These are phyloP conservation scores for Cylindrodendrum hubeiense DNA, from an alignment of 2,329 filamentous ascomycete genomes.

Conservation along the genomic window DNA sequence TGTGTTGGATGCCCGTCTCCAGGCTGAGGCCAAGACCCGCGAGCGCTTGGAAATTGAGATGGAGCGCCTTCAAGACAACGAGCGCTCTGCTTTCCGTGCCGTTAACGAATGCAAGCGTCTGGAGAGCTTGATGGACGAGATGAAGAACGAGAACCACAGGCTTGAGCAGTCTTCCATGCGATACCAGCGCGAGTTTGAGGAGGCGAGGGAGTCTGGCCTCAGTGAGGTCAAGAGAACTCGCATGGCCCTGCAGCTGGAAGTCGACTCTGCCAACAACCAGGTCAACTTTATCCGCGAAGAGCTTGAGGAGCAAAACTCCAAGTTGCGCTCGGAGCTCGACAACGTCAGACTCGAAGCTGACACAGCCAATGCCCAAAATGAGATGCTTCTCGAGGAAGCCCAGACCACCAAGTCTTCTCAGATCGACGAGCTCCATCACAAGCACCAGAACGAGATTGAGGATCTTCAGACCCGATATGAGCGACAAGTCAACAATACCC, in stretches of 20 bases:
- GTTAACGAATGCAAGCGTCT: constrained; percentile 72
- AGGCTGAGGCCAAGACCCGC: constrained; percentile 78
- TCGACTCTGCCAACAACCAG: constrained; percentile 87
- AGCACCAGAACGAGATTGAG: constrained; percentile 77
- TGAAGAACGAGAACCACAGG: constrained; percentile 76
- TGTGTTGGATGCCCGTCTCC: constrained; percentile 81
- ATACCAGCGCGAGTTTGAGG: constrained; percentile 85
- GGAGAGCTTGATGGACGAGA: constrained; percentile 65
- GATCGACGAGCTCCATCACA: constrained; percentile 63
- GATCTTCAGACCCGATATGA: constrained; percentile 82
- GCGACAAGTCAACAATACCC: constrained; percentile 76
- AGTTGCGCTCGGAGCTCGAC: constrained; percentile 81
- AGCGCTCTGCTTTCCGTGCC: constrained; percentile 74
- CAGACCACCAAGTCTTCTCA: constrained; percentile 74
- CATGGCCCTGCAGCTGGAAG: constrained; percentile 81
- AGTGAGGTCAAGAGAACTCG: constrained; percentile 86
- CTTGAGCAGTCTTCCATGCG: constrained; percentile 77
- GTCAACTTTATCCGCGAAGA: constrained; percentile 86
- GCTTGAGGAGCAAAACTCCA: constrained; percentile 82
- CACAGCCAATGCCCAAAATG: constrained; percentile 82
- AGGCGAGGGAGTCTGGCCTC: constrained; percentile 83
- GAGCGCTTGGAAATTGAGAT: constrained; percentile 76
- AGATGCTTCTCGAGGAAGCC: constrained; percentile 87
- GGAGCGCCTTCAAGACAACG: constrained; percentile 73
- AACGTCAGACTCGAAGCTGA: constrained; percentile 83